A percentile compares a stretch with the other conserved stretches of the same genome.
Evolutionary conservation across 768 basidiomycete genomes (phyloP).

Genomic region (Glaciozyma antarctica): DNA sequence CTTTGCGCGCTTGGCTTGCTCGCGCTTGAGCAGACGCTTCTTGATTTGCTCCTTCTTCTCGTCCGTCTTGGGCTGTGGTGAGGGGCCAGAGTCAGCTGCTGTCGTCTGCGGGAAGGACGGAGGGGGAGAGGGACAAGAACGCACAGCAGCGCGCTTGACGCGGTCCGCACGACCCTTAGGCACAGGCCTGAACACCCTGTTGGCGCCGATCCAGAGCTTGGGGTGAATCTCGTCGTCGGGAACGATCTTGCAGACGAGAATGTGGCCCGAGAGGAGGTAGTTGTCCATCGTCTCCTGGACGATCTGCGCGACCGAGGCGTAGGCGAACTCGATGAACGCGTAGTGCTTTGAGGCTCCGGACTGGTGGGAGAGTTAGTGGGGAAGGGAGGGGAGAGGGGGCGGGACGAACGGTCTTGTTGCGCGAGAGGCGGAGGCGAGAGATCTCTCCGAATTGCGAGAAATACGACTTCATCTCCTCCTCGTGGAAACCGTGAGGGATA

Average conservation of each 20-base stretch:
- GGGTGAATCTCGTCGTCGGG: conserved; percentile 85
- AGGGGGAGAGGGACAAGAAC: conserved; percentile 5
- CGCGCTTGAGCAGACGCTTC: conserved; percentile 62
- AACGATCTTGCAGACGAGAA: conserved; percentile 79
- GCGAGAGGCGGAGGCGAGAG: conserved; percentile 74
- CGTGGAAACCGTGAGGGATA: conserved; percentile 94
- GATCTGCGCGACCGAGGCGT: conserved; percentile 78
- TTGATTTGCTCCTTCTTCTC: conserved; percentile 58
- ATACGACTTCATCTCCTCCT: conserved; percentile 83
- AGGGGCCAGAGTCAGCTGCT: not conserved
- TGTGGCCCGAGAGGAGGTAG: conserved; percentile 88
- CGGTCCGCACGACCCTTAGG: conserved; percentile 46
- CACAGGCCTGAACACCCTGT: conserved; percentile 74
- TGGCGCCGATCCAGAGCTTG: conserved; percentile 92
- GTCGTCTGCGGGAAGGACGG: not conserved
- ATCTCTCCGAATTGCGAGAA: conserved; percentile 91
- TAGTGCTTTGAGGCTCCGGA: conserved; percentile 95
- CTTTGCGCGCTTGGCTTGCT: conserved; percentile 66
- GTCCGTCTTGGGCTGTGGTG: conserved; percentile 59
- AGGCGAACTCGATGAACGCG: conserved; percentile 89
- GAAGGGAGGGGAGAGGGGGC: not conserved
- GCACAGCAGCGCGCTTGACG: conserved; percentile 72
- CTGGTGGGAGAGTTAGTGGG: conserved; percentile 42
- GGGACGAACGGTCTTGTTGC: conserved; percentile 69
- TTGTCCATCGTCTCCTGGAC: conserved; percentile 99